Evolutionary conservation across 2,329 filamentous ascomycete species (phyloP), one percentile per base, ranked within the genome.

Genomic region (Hyphodiscus sp.): DNA sequence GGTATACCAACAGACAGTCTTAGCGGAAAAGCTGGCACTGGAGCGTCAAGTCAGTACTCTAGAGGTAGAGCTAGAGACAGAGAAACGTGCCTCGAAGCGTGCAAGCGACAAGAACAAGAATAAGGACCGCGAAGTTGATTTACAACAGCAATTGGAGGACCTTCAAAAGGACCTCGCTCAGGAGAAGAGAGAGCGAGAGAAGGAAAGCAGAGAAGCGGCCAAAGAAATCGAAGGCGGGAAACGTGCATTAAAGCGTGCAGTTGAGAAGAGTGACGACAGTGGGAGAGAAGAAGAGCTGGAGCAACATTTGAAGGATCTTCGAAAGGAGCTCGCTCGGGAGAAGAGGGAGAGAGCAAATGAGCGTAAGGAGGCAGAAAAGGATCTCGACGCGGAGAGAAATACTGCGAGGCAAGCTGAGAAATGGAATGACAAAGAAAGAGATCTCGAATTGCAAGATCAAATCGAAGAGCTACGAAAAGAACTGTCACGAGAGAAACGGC

Each of bases 11-110:
- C 84, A 91, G 64, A 77, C 80, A 1, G 73, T 89, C 11, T 74
- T 95, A 16, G 76, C 86, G 1, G 90, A 95, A 66, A 96, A 95
- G 68, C 76, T 92, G 45, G 79, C 86, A 1, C 72, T 96, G 15
- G 85, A 94, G 66, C 84, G 87, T 46, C 88, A 94, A 69, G 70
- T 96, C 26, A 85, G 79, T 64, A 83, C 85, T 1, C 70, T 91
- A 2, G 87, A 95, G 68, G 83, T 89, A 44, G 87, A 95, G 62
- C 76, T 96, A 1, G 89, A 91, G 59, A 89, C 87, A 60, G 89
- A 94, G 67, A 92, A 83, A 68, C 80, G 83, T n/a, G 78, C 83
- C 2, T 75, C 80, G 9, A 80, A 85, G 60, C 80, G 84, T 49
- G 78, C 78, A 2, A 68, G 70, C 4, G 67, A 73, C 44, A 73